These are phyloP conservation scores for Elongisporangium senticosum DNA, from an alignment of 352 stramenopile species.

Conservation along the genomic window DNA sequence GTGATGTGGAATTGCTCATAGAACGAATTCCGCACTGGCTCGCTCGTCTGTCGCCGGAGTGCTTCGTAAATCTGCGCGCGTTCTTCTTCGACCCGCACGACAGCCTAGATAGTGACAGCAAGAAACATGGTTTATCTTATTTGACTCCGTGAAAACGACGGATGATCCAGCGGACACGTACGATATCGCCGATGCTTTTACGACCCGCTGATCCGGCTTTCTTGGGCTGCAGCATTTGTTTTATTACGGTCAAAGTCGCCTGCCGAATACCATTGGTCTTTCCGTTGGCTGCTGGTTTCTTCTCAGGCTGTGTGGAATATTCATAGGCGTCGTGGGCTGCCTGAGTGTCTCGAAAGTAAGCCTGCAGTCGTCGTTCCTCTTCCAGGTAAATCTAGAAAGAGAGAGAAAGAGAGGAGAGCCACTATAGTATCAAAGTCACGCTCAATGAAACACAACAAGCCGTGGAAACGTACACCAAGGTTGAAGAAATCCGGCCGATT, in stretches of 20 bases:
- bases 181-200: constrained; percentile 26
- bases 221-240: constrained; percentile 20
- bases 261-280: constrained; percentile 19
- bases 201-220: constrained; percentile 6
- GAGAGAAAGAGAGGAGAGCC: background rate
- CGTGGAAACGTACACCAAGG: constrained; percentile 39
- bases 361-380: constrained; percentile 47
- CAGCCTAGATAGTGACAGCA: constrained; percentile 22
- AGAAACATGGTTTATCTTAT: background rate
- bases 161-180: constrained; percentile 7
- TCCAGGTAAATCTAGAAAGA: constrained; percentile 48
- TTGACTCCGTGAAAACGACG: background rate
- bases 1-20: constrained; percentile 66
- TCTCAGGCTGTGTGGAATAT: constrained; percentile 24
- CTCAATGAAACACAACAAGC: background rate
- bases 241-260: constrained; percentile 15
- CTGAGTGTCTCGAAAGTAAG: constrained; percentile 27
- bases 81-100: constrained; percentile 50
- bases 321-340: constrained; percentile 33
- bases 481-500: constrained; percentile 70
- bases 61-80: constrained; percentile 45
- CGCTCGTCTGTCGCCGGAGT: constrained; percentile 43
- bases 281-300: constrained; percentile 3
- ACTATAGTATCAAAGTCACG: background rate
- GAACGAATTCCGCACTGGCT: constrained; percentile 34